Conservation (phyloP, 108 stramenopile species). For the Cyclotella sp. region DNA sequence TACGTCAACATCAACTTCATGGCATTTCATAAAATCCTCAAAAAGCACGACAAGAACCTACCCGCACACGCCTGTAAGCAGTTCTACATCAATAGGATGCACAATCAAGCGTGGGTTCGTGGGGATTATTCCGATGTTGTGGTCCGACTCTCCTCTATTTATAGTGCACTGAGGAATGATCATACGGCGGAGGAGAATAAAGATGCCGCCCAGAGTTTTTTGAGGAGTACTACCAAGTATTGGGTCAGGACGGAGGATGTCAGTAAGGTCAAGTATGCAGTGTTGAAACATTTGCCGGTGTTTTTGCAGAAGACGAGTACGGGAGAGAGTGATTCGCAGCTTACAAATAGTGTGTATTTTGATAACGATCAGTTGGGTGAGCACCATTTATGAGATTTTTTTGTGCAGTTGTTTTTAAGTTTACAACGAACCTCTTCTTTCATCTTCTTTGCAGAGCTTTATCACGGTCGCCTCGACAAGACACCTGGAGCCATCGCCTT, state of each 20-base stretch:
- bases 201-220: slow-evolving; percentile 82
- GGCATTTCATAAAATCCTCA: slow-evolving; percentile 98
- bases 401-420: no score
- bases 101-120: slow-evolving; percentile 95
- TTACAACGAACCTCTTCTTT: neutral
- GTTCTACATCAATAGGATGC: slow-evolving; percentile 94
- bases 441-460: slow-evolving; percentile 64
- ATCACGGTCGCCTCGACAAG: slow-evolving; percentile 96
- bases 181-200: slow-evolving; percentile 79
- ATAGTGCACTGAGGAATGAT: slow-evolving; percentile 80
- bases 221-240: slow-evolving; percentile 95
- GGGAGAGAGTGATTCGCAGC: slow-evolving; percentile 93
- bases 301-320: slow-evolving; percentile 91
- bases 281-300: slow-evolving; percentile 94
- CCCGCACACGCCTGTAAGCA: slow-evolving; percentile 87
- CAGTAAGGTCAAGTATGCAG: slow-evolving; percentile 89
- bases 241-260: slow-evolving; percentile 98
- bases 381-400: neutral
- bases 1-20: slow-evolving; percentile 98
- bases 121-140: slow-evolving; percentile 96
- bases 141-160: slow-evolving; percentile 86
- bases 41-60: slow-evolving; percentile 96
- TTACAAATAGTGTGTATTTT: slow-evolving; percentile 94
- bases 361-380: slow-evolving; percentile 89
- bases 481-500: slow-evolving; percentile 95